Evolutionary conservation across 768 basidiomycete genomes (phyloP).

Genomic region (Serendipita indica): DNA sequence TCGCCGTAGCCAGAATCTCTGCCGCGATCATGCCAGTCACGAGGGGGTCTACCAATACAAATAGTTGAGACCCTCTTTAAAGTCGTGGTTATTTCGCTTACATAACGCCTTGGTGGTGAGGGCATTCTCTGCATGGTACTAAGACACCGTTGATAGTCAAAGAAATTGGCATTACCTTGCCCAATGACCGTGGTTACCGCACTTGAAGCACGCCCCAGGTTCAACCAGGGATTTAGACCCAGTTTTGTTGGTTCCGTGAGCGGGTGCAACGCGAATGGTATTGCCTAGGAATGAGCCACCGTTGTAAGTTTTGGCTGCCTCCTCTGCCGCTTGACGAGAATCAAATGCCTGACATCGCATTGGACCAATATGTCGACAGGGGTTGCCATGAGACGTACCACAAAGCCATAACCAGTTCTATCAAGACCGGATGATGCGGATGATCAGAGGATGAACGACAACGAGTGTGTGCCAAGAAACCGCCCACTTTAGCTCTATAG

Average conservation of each 20-base stretch:
- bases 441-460: conserved; percentile 15
- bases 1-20: background rate
- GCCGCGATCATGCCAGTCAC: background rate
- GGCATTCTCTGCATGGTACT: conserved; percentile 12
- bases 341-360: conserved; percentile 56
- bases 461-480: background rate
- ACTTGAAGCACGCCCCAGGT: conserved; percentile 78
- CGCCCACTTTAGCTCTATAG: conserved; percentile 72
- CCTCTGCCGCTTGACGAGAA: conserved; percentile 62
- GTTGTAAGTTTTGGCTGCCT: conserved; percentile 76
- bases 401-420: conserved; percentile 81
- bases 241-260: conserved; percentile 63
- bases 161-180: conserved; percentile 43
- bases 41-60: background rate
- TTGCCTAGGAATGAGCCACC: conserved; percentile 88
- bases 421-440: conserved; percentile 10
- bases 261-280: conserved; percentile 77
- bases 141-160: background rate
- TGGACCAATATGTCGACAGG: background rate
- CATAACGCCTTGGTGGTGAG: conserved; percentile 11
- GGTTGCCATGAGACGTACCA: conserved; percentile 37
- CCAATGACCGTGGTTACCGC: conserved; percentile 78
- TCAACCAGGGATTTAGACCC: conserved; percentile 72
- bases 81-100: background rate
- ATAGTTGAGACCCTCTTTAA: too few relatives aligned